phyloP scores from a whole-genome alignment of 2,329 filamentous ascomycete species.

The Gremmenia infestans region DNA sequence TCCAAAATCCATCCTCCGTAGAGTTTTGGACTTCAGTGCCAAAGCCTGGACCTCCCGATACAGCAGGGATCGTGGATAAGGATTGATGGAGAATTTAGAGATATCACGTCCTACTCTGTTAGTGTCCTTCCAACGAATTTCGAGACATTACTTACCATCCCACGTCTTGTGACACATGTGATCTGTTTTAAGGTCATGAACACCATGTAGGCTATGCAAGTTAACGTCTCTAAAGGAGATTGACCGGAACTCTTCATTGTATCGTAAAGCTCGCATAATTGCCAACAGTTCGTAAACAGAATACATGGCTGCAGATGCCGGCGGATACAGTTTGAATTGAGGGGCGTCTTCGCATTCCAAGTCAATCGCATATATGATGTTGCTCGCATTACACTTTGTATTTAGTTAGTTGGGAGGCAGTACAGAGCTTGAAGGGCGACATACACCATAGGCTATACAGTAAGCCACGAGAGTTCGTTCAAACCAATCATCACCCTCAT shows the following conservation, averaged over 20 bases:
- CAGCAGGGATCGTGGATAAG: conserved; percentile 45
- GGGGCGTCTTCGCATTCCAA: conserved; percentile 61
- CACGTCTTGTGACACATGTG: conserved; percentile 57
- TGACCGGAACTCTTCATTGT: conserved; percentile 63
- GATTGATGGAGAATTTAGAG: conserved; percentile 27
- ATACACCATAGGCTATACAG: conserved; percentile 61
- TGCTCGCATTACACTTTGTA: conserved; percentile 48
- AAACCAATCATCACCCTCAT: conserved; percentile 56
- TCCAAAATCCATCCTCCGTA: conserved; percentile 62
- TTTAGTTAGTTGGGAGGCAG: neutral
- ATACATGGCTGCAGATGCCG: conserved; percentile 50
- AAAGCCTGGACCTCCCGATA: conserved; percentile 65
- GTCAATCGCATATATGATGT: conserved; percentile 59
- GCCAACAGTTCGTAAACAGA: conserved; percentile 59
- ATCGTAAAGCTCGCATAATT: conserved; percentile 63
- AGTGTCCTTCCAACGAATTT: conserved; percentile 43
- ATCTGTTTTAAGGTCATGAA: conserved; percentile 55
- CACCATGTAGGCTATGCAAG: conserved; percentile 58
- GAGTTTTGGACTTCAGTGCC: conserved; percentile 58
- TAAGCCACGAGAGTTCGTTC: conserved; percentile 65
- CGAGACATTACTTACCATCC: conserved; percentile 48
- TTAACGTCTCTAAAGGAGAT: conserved; percentile 63
- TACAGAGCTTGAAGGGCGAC: neutral
- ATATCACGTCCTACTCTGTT: conserved; percentile 21
- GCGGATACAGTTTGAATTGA: conserved; percentile 58